phyloP scores from a whole-genome alignment of 2,329 filamentous ascomycete genomes.

The Ophiosphaerella herpotricha region DNA sequence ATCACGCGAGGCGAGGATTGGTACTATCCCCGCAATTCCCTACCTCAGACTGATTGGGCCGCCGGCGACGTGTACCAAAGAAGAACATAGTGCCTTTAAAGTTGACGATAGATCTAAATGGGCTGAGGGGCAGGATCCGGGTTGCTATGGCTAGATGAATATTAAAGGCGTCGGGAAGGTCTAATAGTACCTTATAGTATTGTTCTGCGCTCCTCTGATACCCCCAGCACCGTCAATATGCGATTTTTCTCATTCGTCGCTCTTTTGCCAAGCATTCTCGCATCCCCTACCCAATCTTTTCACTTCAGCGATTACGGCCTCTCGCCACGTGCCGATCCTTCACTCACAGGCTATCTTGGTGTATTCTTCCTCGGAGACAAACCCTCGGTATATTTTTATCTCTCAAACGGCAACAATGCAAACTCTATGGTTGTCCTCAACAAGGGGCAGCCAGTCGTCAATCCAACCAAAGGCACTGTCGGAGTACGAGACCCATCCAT shows the following conservation, averaged over 20 bases:
- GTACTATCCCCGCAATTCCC: neutral
- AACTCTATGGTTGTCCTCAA: slow-evolving; percentile 57
- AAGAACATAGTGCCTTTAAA: too few relatives aligned
- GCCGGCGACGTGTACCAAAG: neutral
- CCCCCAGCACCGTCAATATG: slow-evolving; percentile 11
- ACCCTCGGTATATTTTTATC: slow-evolving; percentile 60
- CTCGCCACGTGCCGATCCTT: slow-evolving; percentile 35
- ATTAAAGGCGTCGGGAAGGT: too few relatives aligned
- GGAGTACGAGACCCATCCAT: slow-evolving; percentile 60
- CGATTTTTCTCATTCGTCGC: slow-evolving; percentile 16
- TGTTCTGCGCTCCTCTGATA: neutral
- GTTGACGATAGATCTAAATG: too few relatives aligned
- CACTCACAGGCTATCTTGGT: slow-evolving; percentile 57
- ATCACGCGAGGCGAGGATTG: neutral
- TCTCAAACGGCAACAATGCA: slow-evolving; percentile 58
- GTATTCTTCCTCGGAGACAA: slow-evolving; percentile 61
- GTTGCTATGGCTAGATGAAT: neutral
- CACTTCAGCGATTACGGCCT: slow-evolving; percentile 26
- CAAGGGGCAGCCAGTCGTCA: slow-evolving; percentile 53
- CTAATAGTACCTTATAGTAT: neutral
- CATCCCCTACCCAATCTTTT: slow-evolving; percentile 22
- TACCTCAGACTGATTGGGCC: neutral
- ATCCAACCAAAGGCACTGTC: slow-evolving; percentile 56
- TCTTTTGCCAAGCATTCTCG: slow-evolving; percentile 16
- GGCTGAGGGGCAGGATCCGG: neutral